Percentiles rank a stretch among this genome's conserved stretches.
These are phyloP conservation scores for Gelatoporia subvermispora DNA, from an alignment of 768 basidiomycete genomes.

Conservation along the genomic window DNA sequence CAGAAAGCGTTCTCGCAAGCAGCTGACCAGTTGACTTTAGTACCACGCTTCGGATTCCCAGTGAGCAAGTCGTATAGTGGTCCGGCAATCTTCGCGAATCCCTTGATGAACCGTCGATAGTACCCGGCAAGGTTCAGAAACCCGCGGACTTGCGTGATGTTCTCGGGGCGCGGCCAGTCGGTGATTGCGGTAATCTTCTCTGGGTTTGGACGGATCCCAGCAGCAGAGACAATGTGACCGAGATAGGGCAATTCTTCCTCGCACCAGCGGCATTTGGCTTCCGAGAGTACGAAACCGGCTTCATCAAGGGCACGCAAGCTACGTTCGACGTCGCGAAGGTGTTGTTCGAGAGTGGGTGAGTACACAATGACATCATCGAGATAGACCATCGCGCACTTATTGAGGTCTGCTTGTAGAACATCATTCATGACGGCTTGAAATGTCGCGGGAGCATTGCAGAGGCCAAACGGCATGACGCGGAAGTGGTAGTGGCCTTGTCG, in stretches of 20 bases:
- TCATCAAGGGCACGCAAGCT: constrained; percentile 21
- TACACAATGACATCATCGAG: constrained; percentile 9
- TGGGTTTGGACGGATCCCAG: constrained; percentile 17
- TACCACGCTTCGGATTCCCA: constrained; percentile 2
- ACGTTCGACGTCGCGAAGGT: constrained; percentile 2
- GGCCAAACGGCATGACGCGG: no score
- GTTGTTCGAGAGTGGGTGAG: constrained; percentile 6
- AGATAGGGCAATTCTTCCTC: constrained; percentile 21
- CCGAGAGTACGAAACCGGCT: no score
- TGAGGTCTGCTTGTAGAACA: constrained; percentile 1
- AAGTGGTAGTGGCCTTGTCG: no score
- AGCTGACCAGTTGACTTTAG: constrained; percentile 1
- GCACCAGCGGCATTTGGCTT: constrained; percentile 23
- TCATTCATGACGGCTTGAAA: no score
- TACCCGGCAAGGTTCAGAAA: no score
- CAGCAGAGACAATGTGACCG: constrained; percentile 15
- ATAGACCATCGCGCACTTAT: neutral
- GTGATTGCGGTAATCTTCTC: constrained; percentile 19
- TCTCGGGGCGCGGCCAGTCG: constrained; percentile 23
- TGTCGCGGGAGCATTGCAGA: no score
- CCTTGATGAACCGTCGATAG: constrained; percentile 6
- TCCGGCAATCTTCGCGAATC: constrained; percentile 1
- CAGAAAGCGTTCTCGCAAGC: constrained; percentile 1
- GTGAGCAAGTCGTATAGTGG: constrained; percentile 2
- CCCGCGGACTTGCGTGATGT: neutral